phyloP scores from a whole-genome alignment of 2,329 filamentous ascomycete species.

The Cladophialophora exuberans region DNA sequence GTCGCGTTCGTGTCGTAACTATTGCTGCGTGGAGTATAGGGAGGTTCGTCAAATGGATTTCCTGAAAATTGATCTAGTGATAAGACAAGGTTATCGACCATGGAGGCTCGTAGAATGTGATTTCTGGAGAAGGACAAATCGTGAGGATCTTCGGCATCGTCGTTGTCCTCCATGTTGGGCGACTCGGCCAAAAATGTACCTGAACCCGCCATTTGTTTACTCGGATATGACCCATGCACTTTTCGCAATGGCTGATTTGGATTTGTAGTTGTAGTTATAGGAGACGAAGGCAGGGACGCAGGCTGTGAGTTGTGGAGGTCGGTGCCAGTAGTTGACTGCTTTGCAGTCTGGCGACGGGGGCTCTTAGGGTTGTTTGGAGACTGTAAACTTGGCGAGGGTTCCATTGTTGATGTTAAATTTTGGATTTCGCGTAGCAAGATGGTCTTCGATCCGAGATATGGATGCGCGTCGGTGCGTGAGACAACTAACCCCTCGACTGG shows the following conservation, averaged over 20 bases:
- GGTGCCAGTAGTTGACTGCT: background rate
- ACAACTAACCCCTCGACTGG: conserved; percentile 21
- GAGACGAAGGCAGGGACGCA: conserved; percentile 15
- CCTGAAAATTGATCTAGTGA: conserved; percentile 82
- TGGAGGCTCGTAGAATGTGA: conserved; percentile 80
- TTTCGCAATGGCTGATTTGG: conserved; percentile 6
- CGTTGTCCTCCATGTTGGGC: conserved; percentile 23
- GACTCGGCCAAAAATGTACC: conserved; percentile 26
- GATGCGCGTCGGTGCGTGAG: conserved; percentile 21
- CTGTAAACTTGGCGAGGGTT: background rate
- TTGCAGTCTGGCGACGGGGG: conserved; percentile 13
- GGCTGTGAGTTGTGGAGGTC: conserved; percentile 8
- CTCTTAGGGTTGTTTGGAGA: conserved; percentile 21
- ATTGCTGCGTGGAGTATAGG: conserved; percentile 23
- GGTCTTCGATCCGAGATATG: background rate
- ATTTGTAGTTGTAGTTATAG: background rate
- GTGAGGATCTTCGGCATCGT: conserved; percentile 67
- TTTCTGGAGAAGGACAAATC: conserved; percentile 79
- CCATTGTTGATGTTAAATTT: conserved; percentile 5
- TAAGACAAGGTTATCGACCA: conserved; percentile 93
- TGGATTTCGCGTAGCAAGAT: background rate
- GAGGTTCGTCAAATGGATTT: conserved; percentile 34
- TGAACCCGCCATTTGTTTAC: conserved; percentile 17
- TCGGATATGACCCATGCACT: conserved; percentile 5
- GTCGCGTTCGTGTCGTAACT: conserved; percentile 33